Base-by-base conservation (phyloP, 345 rosid genomes). In the Odontarrhena argentea region DNA sequence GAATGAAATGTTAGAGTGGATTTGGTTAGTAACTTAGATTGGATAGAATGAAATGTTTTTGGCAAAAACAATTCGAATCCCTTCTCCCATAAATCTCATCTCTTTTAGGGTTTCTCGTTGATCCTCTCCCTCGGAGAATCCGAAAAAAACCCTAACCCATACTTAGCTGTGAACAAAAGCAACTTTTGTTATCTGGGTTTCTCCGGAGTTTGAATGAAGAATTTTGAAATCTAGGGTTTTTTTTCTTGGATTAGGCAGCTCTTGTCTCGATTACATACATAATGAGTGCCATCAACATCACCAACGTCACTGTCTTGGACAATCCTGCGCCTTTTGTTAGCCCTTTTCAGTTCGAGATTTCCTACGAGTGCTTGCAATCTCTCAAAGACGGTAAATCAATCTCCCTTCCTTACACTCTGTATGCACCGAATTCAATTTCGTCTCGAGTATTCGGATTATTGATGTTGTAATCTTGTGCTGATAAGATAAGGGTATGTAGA, bases 321-420 rank as follows among this genome's bases (percentile, higher is more conserved):
- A 94, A 94, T 48, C 97, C 97, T 5, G 95, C 99, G 24, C 84
- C 91, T 5, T 94, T 94, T 69, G 73, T 80, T 60, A 80, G 85
- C 65, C 95, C 99, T 0, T 87, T 94, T 74, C 97, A 91, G 85
- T 94, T 94, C 77, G 99, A 94, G 82, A 91, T 94, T 69, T 91
- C 99, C 11, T 94, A 94, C 68, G 99, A 94, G 84, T 88, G 99
- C 65, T 79, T 94, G 79, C 83, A 89, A 53, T 87, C 97, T 70
- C 97, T 94, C 63, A 85, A 94, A 78, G 96, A 94, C 73, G 99
- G 99, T 94, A 85, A 18, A 30, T 25, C 36, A 7, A 2, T 12
- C 46, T 42, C 41, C 12, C 12, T 5, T 7, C 8, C 5, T 9
- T 12, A 26, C 3, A 22, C 26, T 6, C 13, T 11, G 2, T 50